These are phyloP conservation scores for Domatiomyces catenatus DNA, from an alignment of 2,329 filamentous ascomycete species.

Conservation along the genomic window DNA sequence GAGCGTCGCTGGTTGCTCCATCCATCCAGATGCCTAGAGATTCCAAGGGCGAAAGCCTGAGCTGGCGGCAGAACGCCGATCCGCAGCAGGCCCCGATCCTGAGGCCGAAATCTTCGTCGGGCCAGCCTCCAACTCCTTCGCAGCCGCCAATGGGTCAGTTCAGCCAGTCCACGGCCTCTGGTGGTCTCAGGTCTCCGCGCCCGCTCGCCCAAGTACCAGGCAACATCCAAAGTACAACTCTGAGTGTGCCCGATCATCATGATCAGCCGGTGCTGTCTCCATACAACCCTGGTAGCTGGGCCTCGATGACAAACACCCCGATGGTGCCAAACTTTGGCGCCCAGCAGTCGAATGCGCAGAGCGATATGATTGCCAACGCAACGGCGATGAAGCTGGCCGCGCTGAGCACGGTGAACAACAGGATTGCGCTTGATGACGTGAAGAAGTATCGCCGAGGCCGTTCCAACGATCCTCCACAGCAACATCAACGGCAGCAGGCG, in stretches of 20 bases:
- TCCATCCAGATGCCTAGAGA: constrained; percentile 55
- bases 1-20: constrained; percentile 58
- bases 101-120: constrained; percentile 62
- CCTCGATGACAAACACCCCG: constrained; percentile 94
- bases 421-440: constrained; percentile 90
- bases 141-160: constrained; percentile 74
- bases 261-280: constrained; percentile 80
- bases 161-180: constrained; percentile 61
- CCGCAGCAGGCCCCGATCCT: constrained; percentile 31
- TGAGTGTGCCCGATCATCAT: constrained; percentile 56
- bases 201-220: constrained; percentile 47
- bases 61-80: constrained; percentile 50
- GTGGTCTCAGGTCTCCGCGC: constrained; percentile 65
- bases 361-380: constrained; percentile 96
- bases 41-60: constrained; percentile 42
- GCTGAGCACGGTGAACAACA: constrained; percentile 93
- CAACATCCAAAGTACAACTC: constrained; percentile 69
- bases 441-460: constrained; percentile 86
- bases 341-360: constrained; percentile 49
- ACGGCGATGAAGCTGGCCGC: constrained; percentile 98
- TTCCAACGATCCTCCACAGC: constrained; percentile 57
- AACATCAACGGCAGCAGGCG: constrained; percentile 27
- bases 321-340: constrained; percentile 73
- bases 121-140: constrained; percentile 45
- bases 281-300: constrained; percentile 70